Percentiles rank a stretch among this genome's conserved stretches.
phyloP scores from a whole-genome alignment of 441 rosid species.

The Lepidium campestre region DNA sequence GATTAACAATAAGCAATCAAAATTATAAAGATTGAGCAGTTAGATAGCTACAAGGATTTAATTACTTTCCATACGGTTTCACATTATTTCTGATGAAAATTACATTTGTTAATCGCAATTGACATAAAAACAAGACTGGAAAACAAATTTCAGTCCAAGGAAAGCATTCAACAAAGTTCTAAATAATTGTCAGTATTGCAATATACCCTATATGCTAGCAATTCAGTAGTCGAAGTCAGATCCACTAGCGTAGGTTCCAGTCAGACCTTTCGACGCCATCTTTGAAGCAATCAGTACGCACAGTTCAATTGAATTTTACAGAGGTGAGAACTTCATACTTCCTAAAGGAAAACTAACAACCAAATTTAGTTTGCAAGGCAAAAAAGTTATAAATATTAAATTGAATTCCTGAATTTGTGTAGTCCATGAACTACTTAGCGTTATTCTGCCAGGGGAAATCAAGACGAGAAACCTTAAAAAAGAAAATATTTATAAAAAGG shows the following conservation, averaged over 20 bases:
- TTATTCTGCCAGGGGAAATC: neutral
- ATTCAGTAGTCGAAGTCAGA: slow-evolving; percentile 29
- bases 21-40: slow-evolving; percentile 4
- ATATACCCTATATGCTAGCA: slow-evolving; percentile 28
- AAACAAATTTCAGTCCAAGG: slow-evolving; percentile 13
- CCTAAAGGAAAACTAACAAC: slow-evolving; percentile 22
- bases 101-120: neutral
- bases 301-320: slow-evolving; percentile 15
- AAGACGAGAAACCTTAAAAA: neutral
- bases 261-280: slow-evolving; percentile 26
- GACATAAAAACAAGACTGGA: neutral
- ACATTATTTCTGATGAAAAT: neutral
- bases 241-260: slow-evolving; percentile 26
- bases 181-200: slow-evolving; percentile 31
- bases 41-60: neutral
- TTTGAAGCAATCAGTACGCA: slow-evolving; percentile 28
- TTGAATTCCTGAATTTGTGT: neutral
- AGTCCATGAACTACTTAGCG: neutral
- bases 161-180: slow-evolving; percentile 12
- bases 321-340: slow-evolving; percentile 18
- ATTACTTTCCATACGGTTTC: slow-evolving; percentile 1
- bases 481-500: neutral
- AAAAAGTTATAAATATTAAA: neutral
- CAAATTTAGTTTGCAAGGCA: slow-evolving; percentile 13
- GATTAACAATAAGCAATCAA: slow-evolving; percentile 6